Evolutionary conservation across 352 stramenopile species (phyloP), one percentile per base, ranked within the genome.

Genomic region (Phytophthora palmivora): DNA sequence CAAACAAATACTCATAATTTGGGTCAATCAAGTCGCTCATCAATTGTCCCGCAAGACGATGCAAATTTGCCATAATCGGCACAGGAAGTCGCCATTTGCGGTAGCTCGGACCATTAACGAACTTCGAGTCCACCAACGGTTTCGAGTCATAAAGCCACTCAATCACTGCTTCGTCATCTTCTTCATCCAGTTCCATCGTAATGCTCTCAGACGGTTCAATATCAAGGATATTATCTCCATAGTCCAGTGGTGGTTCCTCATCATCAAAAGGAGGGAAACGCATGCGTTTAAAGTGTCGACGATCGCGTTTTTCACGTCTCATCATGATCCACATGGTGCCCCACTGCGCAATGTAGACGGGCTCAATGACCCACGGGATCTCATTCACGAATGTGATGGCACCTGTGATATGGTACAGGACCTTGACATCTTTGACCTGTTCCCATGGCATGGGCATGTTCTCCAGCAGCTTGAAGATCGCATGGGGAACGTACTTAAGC

Each of bases 401-500:
- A 15, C 98, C 98, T 3, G 98, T 99, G 16, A 99, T 84, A 76
- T 99, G 98, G 81, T 99, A 99, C 45, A 99, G 69, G 22, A 99
- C 97, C 58, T 98, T 97, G 37, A 99, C 98, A 56, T 99, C 98
- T 51, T 98, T 97, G 33, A 99, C 97, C 61, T 98, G 96, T 74
- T 99, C 97, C 98, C 98, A 99, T 3, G 98, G 98, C 98, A 99
- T 99, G 41, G 98, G 98, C 93, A 99, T 99, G 75, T 99, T 99
- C 84, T 99, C 98, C 48, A 99, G 75, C 39, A 99, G 78, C 84
- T 99, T 99, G 72, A 98, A 99, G 34, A 99, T 89, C 15, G 97
- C 96, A 70, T 99, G 98, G 11, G 98, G 98, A 21, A 99, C 96
- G 74, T 99, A 99, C 76, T 99, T 99, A 38, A 99, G 82, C 37